Conservation (phyloP, 768 basidiomycete genomes). For the Sporobolomyces phaffii region DNA sequence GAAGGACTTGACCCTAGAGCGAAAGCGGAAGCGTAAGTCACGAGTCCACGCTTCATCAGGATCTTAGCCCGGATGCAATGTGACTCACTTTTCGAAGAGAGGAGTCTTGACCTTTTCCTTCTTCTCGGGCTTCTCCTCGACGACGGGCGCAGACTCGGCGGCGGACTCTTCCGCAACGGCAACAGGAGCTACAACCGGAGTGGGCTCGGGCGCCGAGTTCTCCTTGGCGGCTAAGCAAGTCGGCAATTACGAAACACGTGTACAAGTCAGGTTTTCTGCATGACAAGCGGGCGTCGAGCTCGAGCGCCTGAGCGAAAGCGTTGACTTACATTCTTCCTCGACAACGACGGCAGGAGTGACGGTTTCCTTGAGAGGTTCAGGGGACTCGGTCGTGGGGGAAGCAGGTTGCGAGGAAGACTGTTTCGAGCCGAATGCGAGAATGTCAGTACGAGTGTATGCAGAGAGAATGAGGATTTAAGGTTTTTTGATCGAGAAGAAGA, state of each 20-base stretch:
- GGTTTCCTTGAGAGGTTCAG: neutral
- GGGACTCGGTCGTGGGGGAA: conserved; percentile 13
- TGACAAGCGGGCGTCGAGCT: too few relatives aligned
- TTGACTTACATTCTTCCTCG: conserved; percentile 1
- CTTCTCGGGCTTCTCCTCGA: conserved; percentile 18
- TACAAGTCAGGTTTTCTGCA: too few relatives aligned
- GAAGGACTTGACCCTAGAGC: conserved; percentile 35
- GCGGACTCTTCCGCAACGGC: neutral
- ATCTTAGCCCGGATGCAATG: neutral
- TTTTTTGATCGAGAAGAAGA: neutral
- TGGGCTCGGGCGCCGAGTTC: neutral
- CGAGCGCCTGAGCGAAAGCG: neutral
- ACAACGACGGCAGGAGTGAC: neutral
- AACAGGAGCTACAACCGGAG: neutral
- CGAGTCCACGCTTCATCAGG: neutral
- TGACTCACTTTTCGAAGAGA: conserved; percentile 27
- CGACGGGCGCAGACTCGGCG: neutral
- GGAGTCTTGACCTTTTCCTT: conserved; percentile 28
- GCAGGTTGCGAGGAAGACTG: conserved; percentile 6
- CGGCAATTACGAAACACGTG: too few relatives aligned
- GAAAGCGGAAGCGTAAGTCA: too few relatives aligned
- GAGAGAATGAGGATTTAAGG: neutral
- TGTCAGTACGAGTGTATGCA: neutral
- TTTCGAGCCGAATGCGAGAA: neutral
- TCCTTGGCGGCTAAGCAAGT: conserved; percentile 11